These are phyloP conservation scores for Picea glauca DNA, from an alignment of 75 land plant species.

Conservation along the genomic window DNA sequence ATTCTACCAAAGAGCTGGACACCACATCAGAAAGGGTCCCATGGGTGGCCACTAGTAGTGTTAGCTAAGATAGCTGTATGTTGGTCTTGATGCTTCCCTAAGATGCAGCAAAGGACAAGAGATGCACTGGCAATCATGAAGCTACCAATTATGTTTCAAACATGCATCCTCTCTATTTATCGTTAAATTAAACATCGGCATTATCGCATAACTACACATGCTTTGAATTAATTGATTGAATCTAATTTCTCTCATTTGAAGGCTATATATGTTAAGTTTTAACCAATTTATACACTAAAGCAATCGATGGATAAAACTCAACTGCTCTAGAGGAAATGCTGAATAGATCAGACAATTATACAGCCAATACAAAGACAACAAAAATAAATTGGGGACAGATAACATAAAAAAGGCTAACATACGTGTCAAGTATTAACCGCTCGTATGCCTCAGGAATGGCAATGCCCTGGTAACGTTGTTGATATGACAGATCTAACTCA, in stretches of 20 bases:
- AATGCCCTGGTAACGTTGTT: slow-evolving; percentile 74
- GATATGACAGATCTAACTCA: slow-evolving; percentile 94
- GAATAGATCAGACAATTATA: not conserved
- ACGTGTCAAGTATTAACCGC: slow-evolving; percentile 92
- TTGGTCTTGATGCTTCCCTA: no score
- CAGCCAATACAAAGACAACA: not conserved
- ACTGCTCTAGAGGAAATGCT: not conserved
- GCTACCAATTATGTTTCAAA: no score
- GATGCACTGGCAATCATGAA: no score
- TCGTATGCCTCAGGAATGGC: slow-evolving; percentile 97
- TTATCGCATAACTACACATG: not conserved
- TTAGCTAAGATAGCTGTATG: no score
- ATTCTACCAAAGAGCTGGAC: no score
- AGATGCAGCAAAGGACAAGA: no score
- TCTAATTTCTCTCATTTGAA: not conserved
- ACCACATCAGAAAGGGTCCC: no score
- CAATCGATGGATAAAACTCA: not conserved
- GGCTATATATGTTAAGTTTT: not conserved
- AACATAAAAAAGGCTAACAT: slow-evolving; percentile 13
- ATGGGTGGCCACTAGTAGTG: no score
- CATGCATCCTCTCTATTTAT: not conserved
- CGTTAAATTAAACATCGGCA: not conserved
- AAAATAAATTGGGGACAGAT: not conserved
- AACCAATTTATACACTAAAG: not conserved
- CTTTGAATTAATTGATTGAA: not conserved